Conservation (phyloP, 1,284 basidiomycete species). For the Xerocomus minutiporus region DNA sequence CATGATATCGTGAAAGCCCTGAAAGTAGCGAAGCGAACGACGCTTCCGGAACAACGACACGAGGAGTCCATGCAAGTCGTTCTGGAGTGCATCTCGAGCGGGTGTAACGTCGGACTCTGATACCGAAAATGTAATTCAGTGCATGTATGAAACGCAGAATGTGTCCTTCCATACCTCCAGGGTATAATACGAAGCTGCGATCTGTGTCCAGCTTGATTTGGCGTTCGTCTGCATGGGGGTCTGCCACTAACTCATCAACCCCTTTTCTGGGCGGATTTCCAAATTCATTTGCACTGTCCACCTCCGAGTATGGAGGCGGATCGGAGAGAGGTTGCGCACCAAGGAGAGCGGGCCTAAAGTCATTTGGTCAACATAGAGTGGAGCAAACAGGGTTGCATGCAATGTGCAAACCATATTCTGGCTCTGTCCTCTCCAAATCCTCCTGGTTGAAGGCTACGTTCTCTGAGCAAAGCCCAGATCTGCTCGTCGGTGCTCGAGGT, state of each 20-base stretch:
- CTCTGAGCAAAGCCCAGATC: slow-evolving; percentile 49
- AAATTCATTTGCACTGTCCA: slow-evolving; percentile 9
- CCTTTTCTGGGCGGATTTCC: slow-evolving; percentile 6
- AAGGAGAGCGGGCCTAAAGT: slow-evolving; percentile 23
- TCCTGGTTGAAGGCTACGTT: slow-evolving; percentile 50
- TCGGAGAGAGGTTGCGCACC: slow-evolving; percentile 23
- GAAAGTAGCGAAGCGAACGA: slow-evolving; percentile 79
- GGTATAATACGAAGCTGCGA: slow-evolving; percentile 85
- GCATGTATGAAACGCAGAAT: slow-evolving; percentile 7
- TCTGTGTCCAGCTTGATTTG: slow-evolving; percentile 86
- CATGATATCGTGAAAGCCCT: slow-evolving; percentile 93
- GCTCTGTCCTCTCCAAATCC: slow-evolving; percentile 58
- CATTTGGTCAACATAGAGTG: slow-evolving; percentile 10
- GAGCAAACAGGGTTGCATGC: neutral
- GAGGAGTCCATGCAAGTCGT: slow-evolving; percentile 70
- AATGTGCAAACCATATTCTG: slow-evolving; percentile 50
- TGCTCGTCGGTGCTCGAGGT: slow-evolving; percentile 25
- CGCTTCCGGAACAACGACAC: slow-evolving; percentile 70
- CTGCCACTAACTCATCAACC: slow-evolving; percentile 9
- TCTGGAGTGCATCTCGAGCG: slow-evolving; percentile 49
- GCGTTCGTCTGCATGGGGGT: slow-evolving; percentile 70
- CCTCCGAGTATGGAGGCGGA: slow-evolving; percentile 29
- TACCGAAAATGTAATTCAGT: slow-evolving; percentile 21
- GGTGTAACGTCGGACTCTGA: slow-evolving; percentile 20
- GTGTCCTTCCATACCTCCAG: slow-evolving; percentile 41